Conservation (phyloP, 2,329 filamentous ascomycete species). For the Zelopaecilomyces penicillatus region DNA sequence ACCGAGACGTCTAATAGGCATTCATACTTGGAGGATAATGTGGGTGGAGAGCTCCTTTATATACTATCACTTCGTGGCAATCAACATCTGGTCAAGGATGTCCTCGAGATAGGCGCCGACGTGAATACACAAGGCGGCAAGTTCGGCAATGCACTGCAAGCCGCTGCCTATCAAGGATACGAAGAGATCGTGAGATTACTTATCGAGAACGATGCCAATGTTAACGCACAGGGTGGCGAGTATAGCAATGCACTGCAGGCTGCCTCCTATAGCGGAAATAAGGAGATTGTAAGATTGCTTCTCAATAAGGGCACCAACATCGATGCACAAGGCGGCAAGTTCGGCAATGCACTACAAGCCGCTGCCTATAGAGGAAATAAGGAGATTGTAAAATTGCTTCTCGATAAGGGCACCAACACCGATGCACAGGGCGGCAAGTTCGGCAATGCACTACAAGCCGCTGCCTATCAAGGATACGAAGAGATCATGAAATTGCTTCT, state of each 20-base stretch:
- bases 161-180: too few species aligned
- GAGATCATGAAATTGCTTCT: too few species aligned
- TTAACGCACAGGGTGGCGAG: not conserved
- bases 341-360: not conserved
- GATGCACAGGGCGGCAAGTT: too few species aligned
- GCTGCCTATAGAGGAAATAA: not conserved
- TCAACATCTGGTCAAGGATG: too few species aligned
- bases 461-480: conserved; percentile 4
- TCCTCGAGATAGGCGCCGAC: too few species aligned
- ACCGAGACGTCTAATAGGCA: too few species aligned
- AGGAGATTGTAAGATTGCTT: not conserved
- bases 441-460: not conserved
- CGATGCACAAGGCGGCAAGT: not conserved
- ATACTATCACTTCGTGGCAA: too few species aligned
- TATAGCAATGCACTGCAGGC: not conserved
- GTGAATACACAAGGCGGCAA: too few species aligned
- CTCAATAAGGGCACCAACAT: not conserved
- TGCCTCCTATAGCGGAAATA: not conserved
- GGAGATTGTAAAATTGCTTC: conserved; percentile 1
- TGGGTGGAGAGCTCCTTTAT: too few species aligned
- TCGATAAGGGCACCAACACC: not conserved
- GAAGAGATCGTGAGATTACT: too few species aligned
- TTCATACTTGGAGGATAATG: too few species aligned
- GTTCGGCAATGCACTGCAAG: too few species aligned
- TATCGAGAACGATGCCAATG: not conserved